Percentiles rank a stretch among this genome's conserved stretches.
Evolutionary conservation across 331 rosid genomes (phyloP).

Genomic region (Erythrophleum ivorense): DNA sequence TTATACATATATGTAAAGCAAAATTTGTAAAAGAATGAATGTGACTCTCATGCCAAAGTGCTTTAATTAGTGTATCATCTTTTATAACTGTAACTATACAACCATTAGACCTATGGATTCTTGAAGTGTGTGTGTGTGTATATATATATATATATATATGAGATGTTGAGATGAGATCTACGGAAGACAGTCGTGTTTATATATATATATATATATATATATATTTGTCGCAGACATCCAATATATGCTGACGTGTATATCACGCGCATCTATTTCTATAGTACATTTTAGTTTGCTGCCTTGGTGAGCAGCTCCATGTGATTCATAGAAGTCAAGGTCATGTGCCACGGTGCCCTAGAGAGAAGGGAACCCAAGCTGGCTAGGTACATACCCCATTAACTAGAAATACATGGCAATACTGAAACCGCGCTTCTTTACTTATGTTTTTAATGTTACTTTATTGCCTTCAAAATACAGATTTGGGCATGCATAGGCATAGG

Average conservation of each 20-base stretch:
- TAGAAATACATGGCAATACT: too few species aligned
- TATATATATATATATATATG: too few species aligned
- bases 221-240: neutral
- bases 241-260: constrained; percentile 14
- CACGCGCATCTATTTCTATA: neutral
- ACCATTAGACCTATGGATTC: neutral
- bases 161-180: too few species aligned
- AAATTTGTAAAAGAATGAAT: neutral
- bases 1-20: neutral
- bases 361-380: neutral
- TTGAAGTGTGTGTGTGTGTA: neutral
- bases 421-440: too few species aligned
- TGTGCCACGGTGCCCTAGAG: constrained; percentile 33
- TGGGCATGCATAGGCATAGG: neutral
- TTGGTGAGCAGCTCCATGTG: constrained; percentile 37
- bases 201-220: neutral
- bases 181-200: constrained; percentile 5
- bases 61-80: neutral
- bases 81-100: neutral
- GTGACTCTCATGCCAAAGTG: neutral
- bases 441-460: too few species aligned
- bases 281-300: neutral
- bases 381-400: neutral
- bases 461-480: neutral
- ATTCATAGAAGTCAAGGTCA: constrained; percentile 8